Base-by-base conservation (phyloP, 208 protist genomes). In the Acanthamoeba royreba region DNA sequence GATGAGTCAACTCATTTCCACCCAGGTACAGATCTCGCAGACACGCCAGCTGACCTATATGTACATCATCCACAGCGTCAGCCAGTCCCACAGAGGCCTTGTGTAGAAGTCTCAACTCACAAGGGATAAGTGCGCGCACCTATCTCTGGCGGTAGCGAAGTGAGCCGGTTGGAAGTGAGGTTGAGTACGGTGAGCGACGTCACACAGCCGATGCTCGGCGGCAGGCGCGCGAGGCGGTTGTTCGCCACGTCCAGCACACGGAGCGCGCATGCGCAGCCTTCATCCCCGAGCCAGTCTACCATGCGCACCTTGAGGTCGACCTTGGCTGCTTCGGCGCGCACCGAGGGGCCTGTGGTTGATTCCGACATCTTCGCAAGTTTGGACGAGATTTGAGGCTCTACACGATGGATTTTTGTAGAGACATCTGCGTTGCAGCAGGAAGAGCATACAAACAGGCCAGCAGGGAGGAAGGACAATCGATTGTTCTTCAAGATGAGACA, bases 401-500 rank as follows among this genome's bases (percentile, higher is more conserved):
- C n/a, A n/a, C n/a, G n/a, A n/a, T n/a, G n/a, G n/a, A n/a, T n/a
- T n/a, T n/a, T n/a, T n/a, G n/a, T n/a, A n/a, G n/a, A n/a, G n/a
- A n/a, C n/a, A n/a, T n/a, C n/a, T n/a, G n/a, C n/a, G n/a, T n/a
- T n/a, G n/a, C n/a, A n/a, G n/a, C n/a, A n/a, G n/a, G n/a, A n/a
- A n/a, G n/a, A n/a, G n/a, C n/a, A n/a, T n/a, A n/a, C n/a, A n/a
- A n/a, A n/a, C 58, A 28, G 25, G n/a, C 58, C 42, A 83, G 49
- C 40, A 83, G 40, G 42, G 72, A 83, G 5, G 72, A 52, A 38
- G 72, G 72, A 13, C 40, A 83, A n/a, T 13, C 42, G 72, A 25
- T 83, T 83, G 72, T 83, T 83, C 72, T 83, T 83, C 72, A 83
- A 49, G 40, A 83, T 31, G n/a, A 83, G 72, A 31, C 72, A 83